A percentile compares a stretch with the other conserved stretches of the same genome.
Conservation (phyloP, 2,329 filamentous ascomycete species). For the Coniella vitis region DNA sequence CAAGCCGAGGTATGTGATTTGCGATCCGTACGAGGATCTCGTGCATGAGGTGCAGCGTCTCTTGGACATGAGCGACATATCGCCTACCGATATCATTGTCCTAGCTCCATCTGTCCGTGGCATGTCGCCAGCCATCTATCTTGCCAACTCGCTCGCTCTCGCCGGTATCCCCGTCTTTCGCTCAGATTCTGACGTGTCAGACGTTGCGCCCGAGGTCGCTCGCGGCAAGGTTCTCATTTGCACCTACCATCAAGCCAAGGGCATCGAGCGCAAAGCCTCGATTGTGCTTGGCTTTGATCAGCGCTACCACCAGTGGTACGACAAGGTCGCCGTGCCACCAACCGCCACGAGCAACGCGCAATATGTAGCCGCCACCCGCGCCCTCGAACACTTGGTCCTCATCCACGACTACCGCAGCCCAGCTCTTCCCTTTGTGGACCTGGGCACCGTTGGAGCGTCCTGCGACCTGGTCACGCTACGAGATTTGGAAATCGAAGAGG, state of each 20-base stretch:
- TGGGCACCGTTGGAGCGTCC: slow-evolving; percentile 4
- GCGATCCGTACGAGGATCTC: slow-evolving; percentile 8
- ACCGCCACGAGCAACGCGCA: slow-evolving; percentile 8
- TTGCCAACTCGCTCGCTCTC: slow-evolving; percentile 9
- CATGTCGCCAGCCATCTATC: background rate
- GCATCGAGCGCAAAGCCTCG: slow-evolving; percentile 12
- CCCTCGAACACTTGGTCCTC: slow-evolving; percentile 11
- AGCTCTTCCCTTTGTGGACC: slow-evolving; percentile 11
- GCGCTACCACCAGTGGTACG: slow-evolving; percentile 9
- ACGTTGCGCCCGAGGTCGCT: slow-evolving; percentile 11
- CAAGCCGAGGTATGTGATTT: slow-evolving; percentile 12
- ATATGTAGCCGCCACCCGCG: slow-evolving; percentile 13
- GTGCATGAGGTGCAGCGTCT: slow-evolving; percentile 6
- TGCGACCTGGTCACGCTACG: slow-evolving; percentile 5
- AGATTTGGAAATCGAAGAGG: background rate
- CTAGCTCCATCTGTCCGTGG: slow-evolving; percentile 12
- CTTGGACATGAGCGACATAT: background rate
- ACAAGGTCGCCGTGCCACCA: slow-evolving; percentile 1
- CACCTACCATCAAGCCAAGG: slow-evolving; percentile 15
- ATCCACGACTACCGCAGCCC: slow-evolving; percentile 6
- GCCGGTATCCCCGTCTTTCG: slow-evolving; percentile 10
- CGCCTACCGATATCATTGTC: slow-evolving; percentile 10
- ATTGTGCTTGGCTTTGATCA: slow-evolving; percentile 12
- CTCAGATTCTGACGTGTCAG: slow-evolving; percentile 14
- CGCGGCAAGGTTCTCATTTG: slow-evolving; percentile 12